phyloP scores from a whole-genome alignment of 2,329 filamentous ascomycete genomes.

The Ceratocystis diversiconidia region DNA sequence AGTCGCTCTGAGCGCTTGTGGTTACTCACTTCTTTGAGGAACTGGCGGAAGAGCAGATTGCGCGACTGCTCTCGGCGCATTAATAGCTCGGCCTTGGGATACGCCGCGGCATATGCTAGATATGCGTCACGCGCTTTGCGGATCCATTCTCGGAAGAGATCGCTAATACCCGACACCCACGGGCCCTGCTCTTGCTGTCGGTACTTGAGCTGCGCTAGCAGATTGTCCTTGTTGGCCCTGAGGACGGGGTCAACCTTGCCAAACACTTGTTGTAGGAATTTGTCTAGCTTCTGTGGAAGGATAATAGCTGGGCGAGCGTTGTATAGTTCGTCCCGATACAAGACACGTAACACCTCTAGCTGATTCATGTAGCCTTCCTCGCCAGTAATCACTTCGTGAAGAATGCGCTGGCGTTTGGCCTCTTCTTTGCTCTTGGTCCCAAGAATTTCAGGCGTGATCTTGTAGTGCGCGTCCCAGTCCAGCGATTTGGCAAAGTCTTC shows the following conservation, averaged over 20 bases:
- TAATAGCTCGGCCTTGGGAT: conserved; percentile 68
- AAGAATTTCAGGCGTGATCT: conserved; percentile 61
- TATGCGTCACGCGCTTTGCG: conserved; percentile 81
- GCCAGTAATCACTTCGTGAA: conserved; percentile 89
- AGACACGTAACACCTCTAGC: conserved; percentile 65
- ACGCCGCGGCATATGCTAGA: conserved; percentile 79
- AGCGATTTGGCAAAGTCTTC: conserved; percentile 53
- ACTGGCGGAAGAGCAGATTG: conserved; percentile 75
- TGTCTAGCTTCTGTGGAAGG: conserved; percentile 58
- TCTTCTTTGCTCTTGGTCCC: conserved; percentile 69
- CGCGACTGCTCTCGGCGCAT: conserved; percentile 71
- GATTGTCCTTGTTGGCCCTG: conserved; percentile 80
- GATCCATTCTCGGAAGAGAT: conserved; percentile 97
- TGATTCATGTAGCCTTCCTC: conserved; percentile 87
- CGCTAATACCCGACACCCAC: conserved; percentile 86
- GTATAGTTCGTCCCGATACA: conserved; percentile 73
- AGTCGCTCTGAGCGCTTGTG: conserved; percentile 70
- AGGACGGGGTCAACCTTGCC: conserved; percentile 81
- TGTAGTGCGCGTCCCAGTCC: conserved; percentile 85
- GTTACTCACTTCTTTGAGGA: conserved; percentile 64
- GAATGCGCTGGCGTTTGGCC: conserved; percentile 77
- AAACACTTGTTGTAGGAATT: conserved; percentile 76
- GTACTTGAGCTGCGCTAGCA: conserved; percentile 89
- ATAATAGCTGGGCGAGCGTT: conserved; percentile 67
- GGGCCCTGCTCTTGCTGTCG: conserved; percentile 93